These are phyloP conservation scores for Dictyophora rubrovolvata DNA, from an alignment of 768 basidiomycete species.

Conservation along the genomic window DNA sequence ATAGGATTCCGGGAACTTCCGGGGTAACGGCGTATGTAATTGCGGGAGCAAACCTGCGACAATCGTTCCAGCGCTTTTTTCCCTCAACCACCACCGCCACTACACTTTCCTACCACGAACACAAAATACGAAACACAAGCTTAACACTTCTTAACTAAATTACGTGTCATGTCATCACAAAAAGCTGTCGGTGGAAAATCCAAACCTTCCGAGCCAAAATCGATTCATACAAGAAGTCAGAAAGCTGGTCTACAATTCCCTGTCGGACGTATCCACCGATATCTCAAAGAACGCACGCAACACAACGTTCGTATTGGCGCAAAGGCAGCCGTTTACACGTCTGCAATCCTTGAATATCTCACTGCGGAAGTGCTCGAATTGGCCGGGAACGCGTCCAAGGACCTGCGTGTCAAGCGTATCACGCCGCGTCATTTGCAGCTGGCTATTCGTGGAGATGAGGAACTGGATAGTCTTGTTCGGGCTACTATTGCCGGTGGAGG, in stretches of 20 bases:
- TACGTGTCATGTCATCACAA: conserved; percentile 3
- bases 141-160: background rate
- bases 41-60: background rate
- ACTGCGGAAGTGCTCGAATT: conserved; percentile 95
- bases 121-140: background rate
- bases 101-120: background rate
- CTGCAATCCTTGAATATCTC: conserved; percentile 90
- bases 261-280: conserved; percentile 96
- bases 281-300: conserved; percentile 83
- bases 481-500: conserved; percentile 91
- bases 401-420: conserved; percentile 94
- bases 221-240: conserved; percentile 62
- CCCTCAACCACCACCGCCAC: background rate
- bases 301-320: conserved; percentile 93
- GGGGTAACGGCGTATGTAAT: background rate
- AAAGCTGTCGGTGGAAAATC: conserved; percentile 11
- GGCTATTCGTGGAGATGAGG: conserved; percentile 94
- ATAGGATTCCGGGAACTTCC: no score
- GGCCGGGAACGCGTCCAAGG: conserved; percentile 94
- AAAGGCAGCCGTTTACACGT: conserved; percentile 96
- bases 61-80: background rate
- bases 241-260: conserved; percentile 94
- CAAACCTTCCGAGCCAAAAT: conserved; percentile 9
- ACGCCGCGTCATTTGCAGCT: conserved; percentile 93
- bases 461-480: conserved; percentile 88